A percentile compares a stretch with the other conserved stretches of the same genome.
Conservation (phyloP, 1,139 yeast genomes). For the Pichia sp. region DNA sequence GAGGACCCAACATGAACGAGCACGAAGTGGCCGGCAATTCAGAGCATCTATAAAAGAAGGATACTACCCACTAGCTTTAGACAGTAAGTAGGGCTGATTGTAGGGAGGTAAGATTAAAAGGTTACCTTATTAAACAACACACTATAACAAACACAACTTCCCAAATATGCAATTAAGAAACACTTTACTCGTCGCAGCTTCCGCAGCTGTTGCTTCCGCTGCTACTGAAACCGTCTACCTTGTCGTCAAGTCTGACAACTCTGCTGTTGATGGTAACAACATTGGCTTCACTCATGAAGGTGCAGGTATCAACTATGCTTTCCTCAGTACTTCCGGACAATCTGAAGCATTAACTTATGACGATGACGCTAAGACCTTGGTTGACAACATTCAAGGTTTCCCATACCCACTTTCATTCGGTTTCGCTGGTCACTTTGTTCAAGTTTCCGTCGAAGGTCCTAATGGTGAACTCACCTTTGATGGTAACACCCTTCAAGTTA, state of each 20-base stretch:
- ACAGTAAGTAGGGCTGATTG: no score
- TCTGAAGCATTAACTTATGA: slow-evolving; percentile 12
- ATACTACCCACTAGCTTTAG: no score
- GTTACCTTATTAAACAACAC: no score
- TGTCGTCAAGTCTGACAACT: slow-evolving; percentile 21
- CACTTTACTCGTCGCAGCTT: slow-evolving; percentile 2
- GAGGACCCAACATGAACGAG: no score
- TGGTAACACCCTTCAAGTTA: slow-evolving; percentile 15
- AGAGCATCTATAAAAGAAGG: no score
- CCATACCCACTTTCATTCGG: slow-evolving; percentile 8
- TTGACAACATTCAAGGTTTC: slow-evolving; percentile 2
- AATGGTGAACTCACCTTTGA: slow-evolving; percentile 11
- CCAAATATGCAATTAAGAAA: slow-evolving; percentile 3
- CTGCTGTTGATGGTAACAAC: slow-evolving; percentile 22
- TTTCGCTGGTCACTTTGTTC: slow-evolving; percentile 12
- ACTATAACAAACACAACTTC: not conserved
- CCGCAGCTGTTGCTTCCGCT: slow-evolving; percentile 25
- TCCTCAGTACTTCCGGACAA: slow-evolving; percentile 23
- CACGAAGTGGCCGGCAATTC: no score
- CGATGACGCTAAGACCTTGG: slow-evolving; percentile 4
- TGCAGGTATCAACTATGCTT: slow-evolving; percentile 46
- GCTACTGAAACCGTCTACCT: slow-evolving; percentile 16
- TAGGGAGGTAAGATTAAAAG: no score
- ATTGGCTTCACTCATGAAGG: slow-evolving; percentile 42
- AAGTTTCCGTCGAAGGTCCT: slow-evolving; percentile 11